Base-by-base conservation (phyloP, 306 rosid species). In the Macrotyloma uniflorum region DNA sequence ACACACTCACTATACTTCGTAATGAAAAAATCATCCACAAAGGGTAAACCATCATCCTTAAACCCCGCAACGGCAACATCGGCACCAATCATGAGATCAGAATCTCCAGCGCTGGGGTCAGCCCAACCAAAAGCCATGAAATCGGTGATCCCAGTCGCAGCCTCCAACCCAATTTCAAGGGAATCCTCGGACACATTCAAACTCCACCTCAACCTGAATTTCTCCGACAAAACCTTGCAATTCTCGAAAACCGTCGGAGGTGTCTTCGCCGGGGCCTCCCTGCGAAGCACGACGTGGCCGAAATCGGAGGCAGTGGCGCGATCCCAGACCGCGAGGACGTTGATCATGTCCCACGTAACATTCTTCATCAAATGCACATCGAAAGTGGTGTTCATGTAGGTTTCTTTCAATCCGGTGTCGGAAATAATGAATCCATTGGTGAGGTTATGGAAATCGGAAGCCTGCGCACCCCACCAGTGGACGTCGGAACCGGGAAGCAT, bases 111-210 rank as follows among this genome's bases (percentile, higher is more conserved):
- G 2, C 72, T 85, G 38, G 92, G 88, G 67, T 70, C 77, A 28
- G 97, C 93, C 98, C 97, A 94, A 20, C 98, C 97, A 79, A 94
- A 92, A 5, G 97, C 97, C 96, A 94, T 87, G 86, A 90, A 94
- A 71, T 90, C 82, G 83, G 76, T 83, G 4, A 85, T 78, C 36
- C 85, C 97, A 12, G 88, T 92, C 8, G 93, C 91, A n/a, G 90
- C 96, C 82, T 94, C 98, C 65, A 94, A 87, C 13, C 94, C 97
- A 47, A 94, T 74, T 59, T 90, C 97, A 32, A 94, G 83, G 4
- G 70, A 65, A 83, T 86, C 89, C 77, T 83, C 85, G 28, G 81
- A 79, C 30, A 77, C 24, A 23, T 84, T 78, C 91, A 94, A 73
- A n/a, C 86, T 92, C 98, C 97, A 94, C 74, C 98, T 77, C 64